Evolutionary conservation across 352 stramenopile genomes (phyloP).

Genomic region (Phytophthora sp.): DNA sequence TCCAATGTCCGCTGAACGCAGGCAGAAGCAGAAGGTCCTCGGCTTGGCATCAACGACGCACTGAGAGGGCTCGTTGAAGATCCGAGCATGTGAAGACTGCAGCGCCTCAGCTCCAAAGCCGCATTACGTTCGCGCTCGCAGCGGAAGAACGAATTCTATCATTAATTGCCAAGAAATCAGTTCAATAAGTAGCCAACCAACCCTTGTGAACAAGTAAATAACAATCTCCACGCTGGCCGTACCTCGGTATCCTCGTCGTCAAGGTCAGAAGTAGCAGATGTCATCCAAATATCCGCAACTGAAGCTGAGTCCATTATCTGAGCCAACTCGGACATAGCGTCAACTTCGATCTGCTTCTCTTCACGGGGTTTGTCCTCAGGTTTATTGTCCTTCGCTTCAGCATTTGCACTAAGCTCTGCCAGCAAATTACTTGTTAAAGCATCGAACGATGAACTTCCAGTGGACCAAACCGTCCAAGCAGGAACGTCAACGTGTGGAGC

Average conservation of each 20-base stretch:
- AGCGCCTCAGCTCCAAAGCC: constrained; percentile 36
- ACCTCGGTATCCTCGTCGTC: constrained; percentile 34
- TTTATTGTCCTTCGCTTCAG: constrained; percentile 18
- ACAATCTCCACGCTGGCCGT: constrained; percentile 1
- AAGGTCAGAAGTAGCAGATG: not conserved
- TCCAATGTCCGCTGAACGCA: constrained; percentile 48
- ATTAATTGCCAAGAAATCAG: constrained; percentile 6
- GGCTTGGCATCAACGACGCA: constrained; percentile 17
- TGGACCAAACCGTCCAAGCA: constrained; percentile 55
- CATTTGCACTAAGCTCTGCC: constrained; percentile 36
- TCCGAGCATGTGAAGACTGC: constrained; percentile 35
- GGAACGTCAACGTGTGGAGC: constrained; percentile 33
- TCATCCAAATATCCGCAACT: constrained; percentile 52
- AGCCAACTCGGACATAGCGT: constrained; percentile 50
- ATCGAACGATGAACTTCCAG: constrained; percentile 53
- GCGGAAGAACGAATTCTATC: constrained; percentile 37
- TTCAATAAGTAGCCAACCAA: constrained; percentile 7
- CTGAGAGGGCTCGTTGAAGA: constrained; percentile 21
- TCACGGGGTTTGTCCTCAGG: constrained; percentile 44
- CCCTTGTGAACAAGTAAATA: not conserved
- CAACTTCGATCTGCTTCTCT: constrained; percentile 47
- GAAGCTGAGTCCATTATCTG: constrained; percentile 58
- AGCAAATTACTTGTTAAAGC: constrained; percentile 69
- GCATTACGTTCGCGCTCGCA: constrained; percentile 31
- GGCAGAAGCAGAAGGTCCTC: constrained; percentile 26